Evolutionary conservation across 2,329 filamentous ascomycete genomes (phyloP), one percentile per base, ranked within the genome.

Genomic region (Hyphodiscus sp.): DNA sequence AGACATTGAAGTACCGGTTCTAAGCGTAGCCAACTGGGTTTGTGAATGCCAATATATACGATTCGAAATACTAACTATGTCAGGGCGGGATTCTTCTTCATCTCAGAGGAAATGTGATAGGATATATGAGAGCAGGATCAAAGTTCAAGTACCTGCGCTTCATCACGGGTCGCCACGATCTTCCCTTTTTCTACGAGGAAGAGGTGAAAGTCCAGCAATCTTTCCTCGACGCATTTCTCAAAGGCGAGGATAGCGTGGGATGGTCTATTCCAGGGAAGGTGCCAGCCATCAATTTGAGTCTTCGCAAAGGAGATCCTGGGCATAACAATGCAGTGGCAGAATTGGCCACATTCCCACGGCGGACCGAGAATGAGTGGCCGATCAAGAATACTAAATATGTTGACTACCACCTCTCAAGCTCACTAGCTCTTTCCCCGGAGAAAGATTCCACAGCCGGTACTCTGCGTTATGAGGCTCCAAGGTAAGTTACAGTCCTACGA

Each of bases 181-280:
- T 89, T 1, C 85, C 85, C 0, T 88, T 89, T 65, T 89, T 87
- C 69, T 87, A 87, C 64, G 67, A 77, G 1, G 81, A 87, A 47
- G 82, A 87, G 57, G 84, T 86, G 0, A 81, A 85, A 56, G 61
- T 89, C 0, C 86, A 89, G 63, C 75, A 73, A 46, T 81, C 78
- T 58, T 89, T 89, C 65, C 70, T 89, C 0, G 82, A 87, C 54
- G 85, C 85, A 0, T 89, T 89, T 63, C 74, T 89, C 38, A 88
- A 87, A 60, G 81, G 75, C 1, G 75, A 87, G 0, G 86, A 89
- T 60, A 70, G 73, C 0, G 73, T 72, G 0, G 82, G 82, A n/a
- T 86, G 83, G 82, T 76, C 74, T 0, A 62, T 70, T 10, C 71
- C 74, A 11, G 81, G 84, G 23, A 80, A 81, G 51, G 69, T 84